Base-by-base conservation (phyloP, 345 rosid species). In the Acer yangbiense region DNA sequence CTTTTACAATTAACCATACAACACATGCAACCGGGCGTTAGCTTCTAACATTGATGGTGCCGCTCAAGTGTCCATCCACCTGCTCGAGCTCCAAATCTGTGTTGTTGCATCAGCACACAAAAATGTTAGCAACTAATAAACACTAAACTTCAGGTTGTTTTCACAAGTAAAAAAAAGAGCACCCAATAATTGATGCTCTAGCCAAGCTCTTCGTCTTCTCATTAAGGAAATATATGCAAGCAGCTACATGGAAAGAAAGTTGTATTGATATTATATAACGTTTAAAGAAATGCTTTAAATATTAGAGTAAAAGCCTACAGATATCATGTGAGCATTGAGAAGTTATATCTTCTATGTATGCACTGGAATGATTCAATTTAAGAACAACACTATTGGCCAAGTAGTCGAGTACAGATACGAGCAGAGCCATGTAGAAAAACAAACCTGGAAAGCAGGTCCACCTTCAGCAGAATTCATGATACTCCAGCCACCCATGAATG, bases 401-500 rank as follows among this genome's bases (percentile, higher is more conserved):
- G 20, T 52, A 39, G 44, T 41, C 9, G 21, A 21, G 20, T 64
- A 39, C 9, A n/a, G 20, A 35, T 18, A 23, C 11, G n/a, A 70
- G 25, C 17, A 23, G 3, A 69, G 48, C 3, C 17, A 16, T 14
- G 44, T 3, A 78, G 65, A 64, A 68, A 68, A 83, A 79, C 89
- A 76, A 80, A 96, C 98, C 98, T 96, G 98, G 82, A 96, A 96
- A 11, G 98, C 99, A 80, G 99, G 99, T 78, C 99, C 99, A 73
- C 97, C 95, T 83, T 94, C 99, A 0, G 98, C 93, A 65, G 98
- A 91, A 85, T 92, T 96, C 91, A 91, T 88, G 82, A 96, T 94
- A 84, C 99, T 96, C 99, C 99, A 96, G 80, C 94, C 98, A 87
- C 92, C 99, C 98, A 96, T 90, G 89, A 94, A 94, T 7, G 98